Conservation (phyloP, 2,329 filamentous ascomycete genomes). For the Rhynchosporium secalis region DNA sequence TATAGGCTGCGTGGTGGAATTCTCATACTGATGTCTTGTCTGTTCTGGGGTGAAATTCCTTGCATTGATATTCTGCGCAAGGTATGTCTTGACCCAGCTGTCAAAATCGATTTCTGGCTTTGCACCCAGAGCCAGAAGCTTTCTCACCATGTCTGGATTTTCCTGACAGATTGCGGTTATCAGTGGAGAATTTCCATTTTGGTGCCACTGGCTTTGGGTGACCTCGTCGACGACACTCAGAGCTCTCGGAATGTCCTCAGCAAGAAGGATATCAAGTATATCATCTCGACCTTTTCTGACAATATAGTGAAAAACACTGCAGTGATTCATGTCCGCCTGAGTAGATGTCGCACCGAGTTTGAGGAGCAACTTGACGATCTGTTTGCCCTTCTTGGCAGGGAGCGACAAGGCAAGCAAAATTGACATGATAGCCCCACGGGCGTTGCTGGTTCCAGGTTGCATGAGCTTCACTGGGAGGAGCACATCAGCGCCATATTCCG, state of each 20-base stretch:
- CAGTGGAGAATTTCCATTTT: conserved; percentile 51
- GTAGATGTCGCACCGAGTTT: conserved; percentile 70
- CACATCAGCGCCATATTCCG: conserved; percentile 75
- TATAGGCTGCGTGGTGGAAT: conserved; percentile 62
- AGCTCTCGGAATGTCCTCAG: conserved; percentile 60
- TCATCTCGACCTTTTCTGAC: conserved; percentile 52
- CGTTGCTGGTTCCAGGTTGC: conserved; percentile 39
- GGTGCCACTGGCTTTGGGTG: conserved; percentile 40
- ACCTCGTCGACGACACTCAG: conserved; percentile 68
- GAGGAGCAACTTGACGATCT: conserved; percentile 65
- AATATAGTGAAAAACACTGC: conserved; percentile 67
- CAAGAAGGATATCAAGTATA: conserved; percentile 51
- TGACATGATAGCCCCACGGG: conserved; percentile 64
- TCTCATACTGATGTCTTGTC: conserved; percentile 51
- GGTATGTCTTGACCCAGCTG: conserved; percentile 59
- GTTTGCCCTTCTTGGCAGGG: conserved; percentile 60
- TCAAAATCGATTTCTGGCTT: conserved; percentile 60
- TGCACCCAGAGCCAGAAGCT: conserved; percentile 65
- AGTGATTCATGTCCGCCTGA: conserved; percentile 66
- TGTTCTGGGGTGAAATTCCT: conserved; percentile 46
- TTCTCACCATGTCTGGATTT: conserved; percentile 54
- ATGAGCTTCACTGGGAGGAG: conserved; percentile 67
- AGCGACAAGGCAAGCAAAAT: conserved; percentile 67
- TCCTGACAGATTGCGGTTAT: conserved; percentile 57
- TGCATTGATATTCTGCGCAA: conserved; percentile 44